phyloP scores from a whole-genome alignment of 108 stramenopile species.

The Cyclotella sp. region DNA sequence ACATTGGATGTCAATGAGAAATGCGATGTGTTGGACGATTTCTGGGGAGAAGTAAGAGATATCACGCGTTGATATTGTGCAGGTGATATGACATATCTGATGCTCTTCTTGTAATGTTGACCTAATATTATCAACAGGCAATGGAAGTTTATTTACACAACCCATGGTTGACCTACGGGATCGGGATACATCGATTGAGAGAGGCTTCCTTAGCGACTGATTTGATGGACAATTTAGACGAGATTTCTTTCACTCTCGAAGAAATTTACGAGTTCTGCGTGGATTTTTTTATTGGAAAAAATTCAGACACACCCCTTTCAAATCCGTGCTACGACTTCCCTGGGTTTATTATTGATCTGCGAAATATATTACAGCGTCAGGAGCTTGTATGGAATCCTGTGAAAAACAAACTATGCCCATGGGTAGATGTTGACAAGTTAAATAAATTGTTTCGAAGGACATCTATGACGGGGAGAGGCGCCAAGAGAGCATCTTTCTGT shows the following conservation, averaged over 20 bases:
- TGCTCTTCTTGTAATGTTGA: background rate
- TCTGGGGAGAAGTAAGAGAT: constrained; percentile 36
- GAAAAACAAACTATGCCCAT: constrained; percentile 22
- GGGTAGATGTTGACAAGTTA: constrained; percentile 44
- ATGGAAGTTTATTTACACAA: constrained; percentile 69
- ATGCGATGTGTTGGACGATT: constrained; percentile 83
- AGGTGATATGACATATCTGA: background rate
- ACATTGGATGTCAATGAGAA: constrained; percentile 62
- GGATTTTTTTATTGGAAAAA: constrained; percentile 32
- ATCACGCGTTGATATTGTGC: background rate
- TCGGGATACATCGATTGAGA: constrained; percentile 70
- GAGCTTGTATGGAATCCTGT: constrained; percentile 47
- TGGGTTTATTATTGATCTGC: constrained; percentile 29
- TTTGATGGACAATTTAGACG: constrained; percentile 68
- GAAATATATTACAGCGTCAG: constrained; percentile 20
- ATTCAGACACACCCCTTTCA: background rate
- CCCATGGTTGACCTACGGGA: constrained; percentile 75
- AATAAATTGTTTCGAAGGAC: constrained; percentile 18
- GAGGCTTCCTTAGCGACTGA: constrained; percentile 67
- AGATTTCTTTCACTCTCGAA: constrained; percentile 47
- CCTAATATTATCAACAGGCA: constrained; percentile 44
- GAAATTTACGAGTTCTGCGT: constrained; percentile 50
- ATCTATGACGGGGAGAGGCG: constrained; percentile 5
- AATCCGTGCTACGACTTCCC: constrained; percentile 34
- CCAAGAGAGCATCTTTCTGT: background rate